Base-by-base conservation (phyloP, 164 flowering plant species). In the Santalum album region DNA sequence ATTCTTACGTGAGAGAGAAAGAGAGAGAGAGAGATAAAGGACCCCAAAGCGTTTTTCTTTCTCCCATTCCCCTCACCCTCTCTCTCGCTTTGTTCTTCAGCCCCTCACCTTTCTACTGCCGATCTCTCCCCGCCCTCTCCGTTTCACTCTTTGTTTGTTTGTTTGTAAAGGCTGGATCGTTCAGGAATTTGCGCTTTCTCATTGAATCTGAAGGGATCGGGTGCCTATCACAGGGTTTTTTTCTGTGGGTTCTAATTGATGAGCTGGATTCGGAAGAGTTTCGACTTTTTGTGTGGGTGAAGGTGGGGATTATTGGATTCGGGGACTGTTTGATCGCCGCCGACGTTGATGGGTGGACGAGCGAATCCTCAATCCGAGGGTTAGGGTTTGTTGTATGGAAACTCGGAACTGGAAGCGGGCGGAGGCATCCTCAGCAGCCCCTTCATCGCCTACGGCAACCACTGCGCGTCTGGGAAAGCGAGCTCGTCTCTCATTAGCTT, bases 341-440 rank as follows among this genome's bases (percentile, higher is more conserved):
- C 40, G 44, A 32, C 36, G 35, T 26, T 14, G 49, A 61, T 53
- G 63, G 57, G 57, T 53, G 72, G 70, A 35, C 64, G 77, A 59
- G 60, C 69, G 63, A 58, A 54, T 36, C 45, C 56, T 23, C 58
- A 60, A 40, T 62, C 38, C 48, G 57, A 49, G 66, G 65, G 72
- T 67, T 59, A 56, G 58, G 48, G 72, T 40, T 72, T 67, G n/a
- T 87, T 94, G 97, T 94, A 94, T 90, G 99, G 99, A 94, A 94
- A 90, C 95, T 75, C 89, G 99, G 56, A 86, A 97, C 78, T 95
- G 97, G 63, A 94, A 94, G 87, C 84, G 97, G 89, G 97, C 96
- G 84, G 99, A 90, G 96, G 96, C 95, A 67, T 74, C 96, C 89
- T 83, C 97, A 83, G 65, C 96, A 69, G 86, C 91, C 82, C 81